Percentiles rank a stretch among this genome's conserved stretches.
Conservation (phyloP, 2,329 filamentous ascomycete genomes). For the Aschersonia sp. region DNA sequence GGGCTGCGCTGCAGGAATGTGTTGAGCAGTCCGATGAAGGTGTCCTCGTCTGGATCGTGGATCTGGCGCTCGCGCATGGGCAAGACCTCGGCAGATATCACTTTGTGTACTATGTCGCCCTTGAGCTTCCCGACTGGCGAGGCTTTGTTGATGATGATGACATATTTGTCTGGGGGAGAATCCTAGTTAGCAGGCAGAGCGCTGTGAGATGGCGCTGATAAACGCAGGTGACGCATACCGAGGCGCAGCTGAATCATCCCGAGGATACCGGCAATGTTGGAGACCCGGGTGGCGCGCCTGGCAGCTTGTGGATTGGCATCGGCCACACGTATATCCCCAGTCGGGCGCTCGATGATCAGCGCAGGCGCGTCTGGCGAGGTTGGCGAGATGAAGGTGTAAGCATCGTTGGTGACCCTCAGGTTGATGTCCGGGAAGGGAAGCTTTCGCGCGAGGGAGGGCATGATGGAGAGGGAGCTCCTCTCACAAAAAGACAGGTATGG, state of each 20-base stretch:
- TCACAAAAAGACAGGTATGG: too few species aligned
- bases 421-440: slow-evolving; percentile 92
- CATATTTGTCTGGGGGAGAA: slow-evolving; percentile 62
- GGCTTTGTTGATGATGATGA: slow-evolving; percentile 90
- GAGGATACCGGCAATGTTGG: slow-evolving; percentile 87
- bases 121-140: slow-evolving; percentile 81
- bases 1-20: slow-evolving; percentile 68
- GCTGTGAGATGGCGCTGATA: background rate
- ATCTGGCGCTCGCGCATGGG: slow-evolving; percentile 85
- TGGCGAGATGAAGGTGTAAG: slow-evolving; percentile 93
- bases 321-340: slow-evolving; percentile 74
- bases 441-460: slow-evolving; percentile 23
- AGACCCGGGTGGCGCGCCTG: slow-evolving; percentile 60
- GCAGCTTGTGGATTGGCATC: slow-evolving; percentile 63
- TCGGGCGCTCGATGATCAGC: slow-evolving; percentile 79
- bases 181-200: slow-evolving; percentile 1
- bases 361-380: slow-evolving; percentile 82
- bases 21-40: slow-evolving; percentile 71
- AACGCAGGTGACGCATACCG: slow-evolving; percentile 36
- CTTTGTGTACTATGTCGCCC: slow-evolving; percentile 92
- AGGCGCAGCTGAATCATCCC: slow-evolving; percentile 88
- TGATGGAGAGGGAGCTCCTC: slow-evolving; percentile 6
- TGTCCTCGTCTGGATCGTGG: slow-evolving; percentile 87
- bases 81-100: slow-evolving; percentile 81
- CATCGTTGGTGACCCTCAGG: slow-evolving; percentile 77